Evolutionary conservation across 257 asterid genomes (phyloP).

Genomic region (Przewalskia tangutica): DNA sequence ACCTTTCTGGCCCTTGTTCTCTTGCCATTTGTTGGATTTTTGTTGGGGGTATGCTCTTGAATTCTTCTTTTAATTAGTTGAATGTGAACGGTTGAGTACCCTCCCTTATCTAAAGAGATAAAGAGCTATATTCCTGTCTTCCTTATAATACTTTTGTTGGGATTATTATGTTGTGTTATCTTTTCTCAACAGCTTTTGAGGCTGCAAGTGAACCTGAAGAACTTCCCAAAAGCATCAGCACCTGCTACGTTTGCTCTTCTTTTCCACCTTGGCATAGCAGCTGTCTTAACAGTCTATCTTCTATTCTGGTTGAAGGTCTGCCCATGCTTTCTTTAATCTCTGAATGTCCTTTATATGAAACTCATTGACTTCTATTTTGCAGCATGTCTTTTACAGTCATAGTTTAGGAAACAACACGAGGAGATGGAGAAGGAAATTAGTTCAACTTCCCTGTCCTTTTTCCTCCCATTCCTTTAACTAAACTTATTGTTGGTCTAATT

Average conservation of each 20-base stretch:
- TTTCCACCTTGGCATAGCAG: slow-evolving; percentile 83
- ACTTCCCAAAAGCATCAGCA: slow-evolving; percentile 54
- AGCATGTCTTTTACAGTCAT: background rate
- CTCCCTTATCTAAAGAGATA: background rate
- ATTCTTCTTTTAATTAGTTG: background rate
- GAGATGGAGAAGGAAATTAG: background rate
- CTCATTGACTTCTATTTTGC: background rate
- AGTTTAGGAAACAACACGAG: background rate
- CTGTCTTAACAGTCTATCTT: slow-evolving; percentile 66
- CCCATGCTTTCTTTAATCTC: slow-evolving; percentile 6
- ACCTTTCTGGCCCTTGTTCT: slow-evolving; percentile 69
- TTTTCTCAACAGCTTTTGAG: slow-evolving; percentile 45
- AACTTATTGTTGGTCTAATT: background rate
- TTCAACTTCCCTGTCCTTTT: background rate
- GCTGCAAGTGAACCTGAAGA: slow-evolving; percentile 75
- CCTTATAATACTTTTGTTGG: background rate
- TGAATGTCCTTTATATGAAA: background rate
- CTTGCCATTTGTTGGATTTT: slow-evolving; percentile 73
- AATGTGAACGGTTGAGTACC: background rate
- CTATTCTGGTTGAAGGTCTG: slow-evolving; percentile 88
- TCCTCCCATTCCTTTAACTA: background rate
- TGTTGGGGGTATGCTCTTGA: slow-evolving; percentile 59
- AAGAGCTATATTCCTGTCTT: background rate
- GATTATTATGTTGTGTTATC: slow-evolving; percentile 3
- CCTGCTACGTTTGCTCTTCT: slow-evolving; percentile 64